These are phyloP conservation scores for Malus hybrid DNA, from an alignment of 331 rosid species.

Conservation along the genomic window DNA sequence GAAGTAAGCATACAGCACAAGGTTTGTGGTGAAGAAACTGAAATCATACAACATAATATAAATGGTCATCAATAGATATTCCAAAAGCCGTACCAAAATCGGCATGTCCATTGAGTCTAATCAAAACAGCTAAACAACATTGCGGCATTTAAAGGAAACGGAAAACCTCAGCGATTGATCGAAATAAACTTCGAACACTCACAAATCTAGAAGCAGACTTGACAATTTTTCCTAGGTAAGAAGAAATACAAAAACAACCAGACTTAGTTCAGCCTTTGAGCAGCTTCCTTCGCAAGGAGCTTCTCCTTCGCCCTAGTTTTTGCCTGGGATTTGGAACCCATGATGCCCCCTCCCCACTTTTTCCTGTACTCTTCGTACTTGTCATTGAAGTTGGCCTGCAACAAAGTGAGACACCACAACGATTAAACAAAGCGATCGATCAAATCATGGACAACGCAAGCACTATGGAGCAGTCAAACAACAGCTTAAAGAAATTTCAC, in stretches of 20 bases:
- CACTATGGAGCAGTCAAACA: background rate
- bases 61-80: background rate
- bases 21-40: background rate
- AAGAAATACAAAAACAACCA: background rate
- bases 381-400: conserved; percentile 50
- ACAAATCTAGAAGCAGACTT: background rate
- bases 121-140: background rate
- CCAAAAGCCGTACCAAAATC: background rate
- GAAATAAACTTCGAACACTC: background rate
- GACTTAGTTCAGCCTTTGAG: conserved; percentile 33
- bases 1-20: background rate
- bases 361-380: conserved; percentile 43
- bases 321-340: conserved; percentile 50
- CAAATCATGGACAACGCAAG: background rate
- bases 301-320: conserved; percentile 40
- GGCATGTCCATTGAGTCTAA: background rate
- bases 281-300: conserved; percentile 42
- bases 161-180: background rate
- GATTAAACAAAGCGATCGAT: background rate
- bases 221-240: background rate
- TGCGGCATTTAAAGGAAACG: background rate
- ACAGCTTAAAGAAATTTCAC: background rate
- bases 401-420: background rate
- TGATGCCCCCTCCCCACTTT: conserved; percentile 49
- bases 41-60: background rate